phyloP scores from a whole-genome alignment of 208 protist genomes.

The Zelonia costaricensis region DNA sequence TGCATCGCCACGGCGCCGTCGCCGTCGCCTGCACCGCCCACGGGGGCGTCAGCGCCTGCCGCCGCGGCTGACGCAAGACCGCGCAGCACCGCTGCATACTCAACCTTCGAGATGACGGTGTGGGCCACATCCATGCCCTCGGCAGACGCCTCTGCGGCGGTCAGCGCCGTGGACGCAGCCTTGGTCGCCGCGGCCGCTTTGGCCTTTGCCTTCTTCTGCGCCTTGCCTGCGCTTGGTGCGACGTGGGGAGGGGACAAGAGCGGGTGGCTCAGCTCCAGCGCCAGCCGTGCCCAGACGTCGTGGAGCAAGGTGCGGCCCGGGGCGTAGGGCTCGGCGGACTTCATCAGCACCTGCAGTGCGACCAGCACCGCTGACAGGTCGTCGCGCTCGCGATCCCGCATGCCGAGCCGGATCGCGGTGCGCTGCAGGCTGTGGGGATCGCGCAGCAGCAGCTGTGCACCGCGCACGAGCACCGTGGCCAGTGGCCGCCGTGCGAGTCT shows the following conservation, averaged over 20 bases:
- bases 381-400: constrained; percentile 38
- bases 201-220: constrained; percentile 1
- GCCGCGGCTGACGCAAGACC: constrained; percentile 1
- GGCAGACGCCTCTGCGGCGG: neutral
- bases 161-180: neutral
- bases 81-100: constrained; percentile 18
- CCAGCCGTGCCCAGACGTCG: constrained; percentile 29
- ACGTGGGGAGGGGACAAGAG: neutral
- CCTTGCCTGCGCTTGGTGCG: neutral
- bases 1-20: neutral
- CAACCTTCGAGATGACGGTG: constrained; percentile 18
- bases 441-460: constrained; percentile 24
- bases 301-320: constrained; percentile 32
- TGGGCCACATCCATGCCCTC: neutral
- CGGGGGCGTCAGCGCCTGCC: neutral
- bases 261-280: constrained; percentile 26
- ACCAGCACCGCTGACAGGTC: constrained; percentile 39
- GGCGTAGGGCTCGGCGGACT: constrained; percentile 8
- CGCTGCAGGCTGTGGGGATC: constrained; percentile 35
- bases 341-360: constrained; percentile 25
- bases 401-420: constrained; percentile 38
- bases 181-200: neutral
- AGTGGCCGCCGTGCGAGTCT: constrained; percentile 13
- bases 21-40: neutral
- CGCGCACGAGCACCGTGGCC: constrained; percentile 25